Conservation (phyloP, 192 early-diverging fungal genomes). For the Endogone sp. region DNA sequence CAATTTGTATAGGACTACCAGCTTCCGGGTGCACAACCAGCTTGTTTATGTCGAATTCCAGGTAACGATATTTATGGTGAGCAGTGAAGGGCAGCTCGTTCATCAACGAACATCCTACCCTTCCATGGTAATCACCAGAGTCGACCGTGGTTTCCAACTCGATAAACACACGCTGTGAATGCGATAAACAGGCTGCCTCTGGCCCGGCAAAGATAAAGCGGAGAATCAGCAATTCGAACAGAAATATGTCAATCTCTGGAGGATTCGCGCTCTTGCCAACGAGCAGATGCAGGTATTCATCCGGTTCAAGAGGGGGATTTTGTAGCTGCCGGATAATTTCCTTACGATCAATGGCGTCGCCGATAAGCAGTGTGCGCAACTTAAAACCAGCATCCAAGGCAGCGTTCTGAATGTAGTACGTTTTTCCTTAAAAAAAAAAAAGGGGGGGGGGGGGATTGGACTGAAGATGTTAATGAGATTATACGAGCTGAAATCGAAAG, state of each 20-base stretch:
- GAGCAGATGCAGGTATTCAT: conserved; percentile 14
- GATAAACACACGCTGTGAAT: conserved; percentile 7
- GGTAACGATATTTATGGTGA: background rate
- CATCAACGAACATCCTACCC: background rate
- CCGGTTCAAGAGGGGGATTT: background rate
- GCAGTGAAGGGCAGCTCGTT: background rate
- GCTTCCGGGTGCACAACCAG: background rate
- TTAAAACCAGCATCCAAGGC: background rate
- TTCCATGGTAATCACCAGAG: too few species aligned
- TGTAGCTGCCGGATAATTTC: conserved; percentile 1
- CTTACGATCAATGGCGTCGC: conserved; percentile 9
- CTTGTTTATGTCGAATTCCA: background rate
- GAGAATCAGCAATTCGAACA: conserved; percentile 17
- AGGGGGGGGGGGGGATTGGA: too few species aligned
- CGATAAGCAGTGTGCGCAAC: conserved; percentile 9
- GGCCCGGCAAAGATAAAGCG: background rate
- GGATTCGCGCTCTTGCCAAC: conserved; percentile 7
- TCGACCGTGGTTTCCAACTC: conserved; percentile 14
- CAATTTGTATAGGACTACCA: background rate
- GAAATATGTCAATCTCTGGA: conserved; percentile 16
- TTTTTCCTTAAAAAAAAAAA: background rate
- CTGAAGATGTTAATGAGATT: too few species aligned
- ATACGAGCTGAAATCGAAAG: too few species aligned
- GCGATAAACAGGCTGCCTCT: background rate
- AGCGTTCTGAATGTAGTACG: background rate